Base-by-base conservation (phyloP, 257 asterid species). In the Solanum rostratum region DNA sequence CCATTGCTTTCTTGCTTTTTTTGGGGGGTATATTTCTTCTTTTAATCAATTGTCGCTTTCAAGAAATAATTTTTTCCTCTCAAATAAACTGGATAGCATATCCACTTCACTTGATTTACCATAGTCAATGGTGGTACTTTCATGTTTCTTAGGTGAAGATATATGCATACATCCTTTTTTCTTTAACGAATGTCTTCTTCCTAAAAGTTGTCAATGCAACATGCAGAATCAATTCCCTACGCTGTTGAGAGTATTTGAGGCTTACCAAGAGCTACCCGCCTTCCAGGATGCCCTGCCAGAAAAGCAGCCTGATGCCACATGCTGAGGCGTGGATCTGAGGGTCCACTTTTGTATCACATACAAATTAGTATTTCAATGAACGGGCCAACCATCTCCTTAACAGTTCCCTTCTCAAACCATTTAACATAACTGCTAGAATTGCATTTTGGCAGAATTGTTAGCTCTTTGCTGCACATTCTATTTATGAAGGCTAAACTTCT, bases 251-350 rank as follows among this genome's bases (percentile, higher is more conserved):
- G 46, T 89, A 24, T 85, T 78, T 7, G 87, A 90, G 81, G 86
- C 94, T 52, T 92, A 92, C 87, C 81, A 69, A 37, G 88, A 86
- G 87, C 88, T 88, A 84, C 88, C 91, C 39, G 94, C 93, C 82
- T 91, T 92, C 79, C 84, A 60, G 68, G 90, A 83, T 84, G 95
- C 94, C 63, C 82, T 88, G 91, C 94, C 95, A 7, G 92, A 83
- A 86, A 93, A 88, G 63, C 97, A 93, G 85, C 92, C 92, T 53
- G 97, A 91, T 87, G 30, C 97, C 24, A n/a, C 92, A 93, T 7
- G 87, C 89, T 16, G 91, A 89, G 81, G 87, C 85, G 13, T 87
- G 86, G 82, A 68, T 57, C 79, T 86, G 85, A 91, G 83, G 88
- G 84, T 57, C 22, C n/a, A 45, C 41, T 37, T 50, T 0, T 73